Evolutionary conservation across 148 eudicot species (phyloP).

Genomic region (Rhododendron henanense): DNA sequence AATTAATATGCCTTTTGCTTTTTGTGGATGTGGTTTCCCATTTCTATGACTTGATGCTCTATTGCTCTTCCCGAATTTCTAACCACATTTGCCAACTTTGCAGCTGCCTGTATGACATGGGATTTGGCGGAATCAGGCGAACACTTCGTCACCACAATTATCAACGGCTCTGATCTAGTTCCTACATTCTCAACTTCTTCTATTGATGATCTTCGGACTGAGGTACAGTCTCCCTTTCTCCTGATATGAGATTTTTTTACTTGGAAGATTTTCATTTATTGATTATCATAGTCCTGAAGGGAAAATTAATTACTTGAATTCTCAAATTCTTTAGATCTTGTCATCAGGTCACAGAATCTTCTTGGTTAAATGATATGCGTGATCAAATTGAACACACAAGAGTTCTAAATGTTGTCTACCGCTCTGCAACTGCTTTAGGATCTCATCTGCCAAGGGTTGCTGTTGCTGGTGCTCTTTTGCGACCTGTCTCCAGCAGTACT

Average conservation of each 20-base stretch:
- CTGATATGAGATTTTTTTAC: not conserved
- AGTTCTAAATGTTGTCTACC: slow-evolving; percentile 79
- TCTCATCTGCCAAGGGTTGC: slow-evolving; percentile 94
- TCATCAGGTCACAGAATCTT: slow-evolving; percentile 84
- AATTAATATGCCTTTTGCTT: not conserved
- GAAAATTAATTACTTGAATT: not conserved
- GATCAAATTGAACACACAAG: slow-evolving; percentile 89
- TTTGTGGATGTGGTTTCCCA: not conserved
- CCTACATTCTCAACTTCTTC: slow-evolving; percentile 93
- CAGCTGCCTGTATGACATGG: slow-evolving; percentile 99
- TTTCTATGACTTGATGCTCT: not conserved
- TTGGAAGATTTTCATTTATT: not conserved
- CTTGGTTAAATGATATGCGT: slow-evolving; percentile 92
- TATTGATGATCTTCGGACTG: slow-evolving; percentile 91
- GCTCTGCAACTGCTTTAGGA: slow-evolving; percentile 90
- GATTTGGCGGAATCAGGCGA: slow-evolving; percentile 95
- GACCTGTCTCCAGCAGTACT: slow-evolving; percentile 86
- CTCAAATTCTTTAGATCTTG: not conserved
- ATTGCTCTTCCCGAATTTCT: slow-evolving; percentile 3
- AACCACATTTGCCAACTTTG: slow-evolving; percentile 17
- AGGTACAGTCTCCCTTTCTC: slow-evolving; percentile 42
- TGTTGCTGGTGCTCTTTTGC: slow-evolving; percentile 83
- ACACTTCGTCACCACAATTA: slow-evolving; percentile 75
- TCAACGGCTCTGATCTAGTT: slow-evolving; percentile 90
- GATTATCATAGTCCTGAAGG: not conserved